Evolutionary conservation across 345 rosid genomes (phyloP).

Genomic region (Bruguiera parviflora): DNA sequence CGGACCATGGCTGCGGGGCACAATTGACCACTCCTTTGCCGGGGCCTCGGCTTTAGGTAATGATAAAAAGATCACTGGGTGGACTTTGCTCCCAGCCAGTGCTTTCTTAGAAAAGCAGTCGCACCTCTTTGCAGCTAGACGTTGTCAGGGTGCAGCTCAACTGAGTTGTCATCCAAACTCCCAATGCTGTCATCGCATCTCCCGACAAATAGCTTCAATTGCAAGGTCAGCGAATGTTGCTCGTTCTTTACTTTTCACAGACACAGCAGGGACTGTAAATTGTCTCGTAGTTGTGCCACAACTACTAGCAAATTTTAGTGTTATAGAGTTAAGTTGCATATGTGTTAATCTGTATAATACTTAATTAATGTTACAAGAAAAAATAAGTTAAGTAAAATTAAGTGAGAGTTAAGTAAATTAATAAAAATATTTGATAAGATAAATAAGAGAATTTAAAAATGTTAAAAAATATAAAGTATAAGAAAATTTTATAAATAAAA

Average conservation of each 20-base stretch:
- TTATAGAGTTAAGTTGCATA: too few relatives aligned
- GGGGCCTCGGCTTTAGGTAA: constrained; percentile 8
- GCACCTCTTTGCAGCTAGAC: constrained; percentile 23
- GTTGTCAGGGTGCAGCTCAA: constrained; percentile 26
- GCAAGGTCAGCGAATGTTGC: constrained; percentile 13
- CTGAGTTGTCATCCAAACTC: constrained; percentile 9
- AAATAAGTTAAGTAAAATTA: too few relatives aligned
- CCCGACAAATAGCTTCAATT: constrained; percentile 4
- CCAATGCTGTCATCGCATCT: constrained; percentile 25
- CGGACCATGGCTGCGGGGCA: constrained; percentile 12
- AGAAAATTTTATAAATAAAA: too few relatives aligned
- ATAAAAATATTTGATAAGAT: too few relatives aligned
- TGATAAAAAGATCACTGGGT: constrained; percentile 20
- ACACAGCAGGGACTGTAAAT: not conserved
- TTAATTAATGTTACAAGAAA: too few relatives aligned
- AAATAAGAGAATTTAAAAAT: too few relatives aligned
- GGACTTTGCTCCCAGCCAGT: constrained; percentile 40
- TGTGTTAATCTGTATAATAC: too few relatives aligned
- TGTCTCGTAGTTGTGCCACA: constrained; percentile 13
- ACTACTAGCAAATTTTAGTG: not conserved
- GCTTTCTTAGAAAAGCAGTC: constrained; percentile 23
- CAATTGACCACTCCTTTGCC: constrained; percentile 5
- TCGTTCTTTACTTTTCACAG: constrained; percentile 35
- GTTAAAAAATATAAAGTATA: too few relatives aligned
- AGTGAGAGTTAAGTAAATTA: too few relatives aligned